phyloP scores from a whole-genome alignment of 805 yeast genomes.

The Yarrowia bubula region DNA sequence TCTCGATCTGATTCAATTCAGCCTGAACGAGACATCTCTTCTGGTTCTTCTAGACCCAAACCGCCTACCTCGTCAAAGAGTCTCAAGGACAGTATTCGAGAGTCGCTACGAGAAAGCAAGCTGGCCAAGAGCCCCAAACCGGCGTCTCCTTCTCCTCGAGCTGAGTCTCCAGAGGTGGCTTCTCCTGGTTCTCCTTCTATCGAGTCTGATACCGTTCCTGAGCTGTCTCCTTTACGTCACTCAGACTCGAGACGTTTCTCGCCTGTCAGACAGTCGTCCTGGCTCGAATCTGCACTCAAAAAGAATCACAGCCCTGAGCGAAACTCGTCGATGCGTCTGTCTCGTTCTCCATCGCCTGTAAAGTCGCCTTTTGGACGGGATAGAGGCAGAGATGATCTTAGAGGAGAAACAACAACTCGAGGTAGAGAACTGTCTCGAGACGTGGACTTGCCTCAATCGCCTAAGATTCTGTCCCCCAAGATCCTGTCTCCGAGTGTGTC shows the following conservation, averaged over 20 bases:
- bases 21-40: conserved; percentile 1
- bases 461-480: background rate
- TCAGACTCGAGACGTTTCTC: conserved; percentile 33
- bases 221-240: conserved; percentile 3
- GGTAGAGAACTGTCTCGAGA: background rate
- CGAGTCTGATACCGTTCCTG: background rate
- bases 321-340: background rate
- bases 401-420: background rate
- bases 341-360: conserved; percentile 29
- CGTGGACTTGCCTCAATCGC: background rate
- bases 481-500: background rate
- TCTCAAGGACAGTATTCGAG: conserved; percentile 23
- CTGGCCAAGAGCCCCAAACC: conserved; percentile 9
- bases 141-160: background rate
- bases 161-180: background rate
- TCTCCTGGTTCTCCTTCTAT: background rate
- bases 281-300: conserved; percentile 37
- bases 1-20: conserved; percentile 21
- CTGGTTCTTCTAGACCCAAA: background rate
- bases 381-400: background rate
- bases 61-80: background rate
- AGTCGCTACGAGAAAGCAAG: conserved; percentile 22
- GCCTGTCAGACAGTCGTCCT: conserved; percentile 35
- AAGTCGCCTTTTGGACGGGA: conserved; percentile 23
- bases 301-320: conserved; percentile 29